Evolutionary conservation across 768 basidiomycete genomes (phyloP).

Genomic region (Tulasnella sp.): DNA sequence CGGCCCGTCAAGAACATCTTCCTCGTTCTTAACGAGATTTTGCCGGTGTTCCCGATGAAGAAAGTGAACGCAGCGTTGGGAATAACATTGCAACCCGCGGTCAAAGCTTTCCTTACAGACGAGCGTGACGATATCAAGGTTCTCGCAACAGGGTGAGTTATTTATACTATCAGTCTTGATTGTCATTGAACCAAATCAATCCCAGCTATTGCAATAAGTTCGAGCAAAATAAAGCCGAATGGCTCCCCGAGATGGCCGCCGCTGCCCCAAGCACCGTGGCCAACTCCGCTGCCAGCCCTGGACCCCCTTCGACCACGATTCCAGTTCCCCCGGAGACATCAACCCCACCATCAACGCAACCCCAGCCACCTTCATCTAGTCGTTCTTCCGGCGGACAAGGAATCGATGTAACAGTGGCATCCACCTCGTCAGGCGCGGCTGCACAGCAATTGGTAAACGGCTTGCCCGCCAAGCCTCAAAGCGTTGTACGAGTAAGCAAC

Average conservation of each 20-base stretch:
- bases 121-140: conserved; percentile 67
- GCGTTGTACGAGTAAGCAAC: not conserved
- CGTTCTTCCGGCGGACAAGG: not conserved
- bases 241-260: conserved; percentile 11
- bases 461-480: conserved; percentile 12
- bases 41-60: conserved; percentile 72
- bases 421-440: not conserved
- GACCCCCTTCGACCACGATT: not conserved
- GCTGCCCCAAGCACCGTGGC: not conserved
- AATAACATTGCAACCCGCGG: conserved; percentile 11
- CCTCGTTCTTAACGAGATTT: conserved; percentile 84
- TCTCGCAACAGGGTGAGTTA: conserved; percentile 51
- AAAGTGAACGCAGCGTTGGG: not conserved
- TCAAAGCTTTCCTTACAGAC: conserved; percentile 24
- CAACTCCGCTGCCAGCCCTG: conserved; percentile 1
- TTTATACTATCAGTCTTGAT: not conserved
- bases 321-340: not conserved
- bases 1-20: conserved; percentile 99
- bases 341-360: not conserved
- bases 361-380: not conserved
- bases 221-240: not conserved
- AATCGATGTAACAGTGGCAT: not conserved
- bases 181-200: not conserved
- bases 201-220: conserved; percentile 25
- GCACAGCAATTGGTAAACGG: not conserved